Conservation (phyloP, 108 stramenopile species). For the Schizochytrium sp. region DNA sequence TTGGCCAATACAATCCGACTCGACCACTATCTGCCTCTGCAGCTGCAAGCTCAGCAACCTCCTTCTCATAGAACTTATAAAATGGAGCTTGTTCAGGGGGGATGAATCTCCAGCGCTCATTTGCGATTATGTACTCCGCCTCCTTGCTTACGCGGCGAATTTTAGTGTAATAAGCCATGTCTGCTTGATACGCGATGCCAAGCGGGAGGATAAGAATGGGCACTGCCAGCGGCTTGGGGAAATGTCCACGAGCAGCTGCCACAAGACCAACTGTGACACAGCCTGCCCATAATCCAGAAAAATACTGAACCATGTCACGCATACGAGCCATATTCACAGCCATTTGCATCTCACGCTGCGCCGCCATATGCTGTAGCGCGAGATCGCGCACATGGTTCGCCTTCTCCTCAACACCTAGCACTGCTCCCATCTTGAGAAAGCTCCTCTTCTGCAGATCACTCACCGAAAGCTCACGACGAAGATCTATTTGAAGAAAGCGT, state of each 20-base stretch:
- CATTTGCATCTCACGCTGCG: conserved; percentile 61
- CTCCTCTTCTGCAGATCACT: too few relatives aligned
- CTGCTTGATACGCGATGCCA: conserved; percentile 20
- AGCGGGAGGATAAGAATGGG: conserved; percentile 22
- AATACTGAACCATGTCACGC: conserved; percentile 10
- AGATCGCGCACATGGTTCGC: conserved; percentile 40
- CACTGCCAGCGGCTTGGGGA: conserved; percentile 10
- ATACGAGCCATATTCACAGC: conserved; percentile 32
- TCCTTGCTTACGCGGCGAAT: conserved; percentile 55
- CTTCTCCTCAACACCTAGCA: conserved; percentile 16
- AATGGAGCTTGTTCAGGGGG: conserved; percentile 29
- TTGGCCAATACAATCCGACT: not conserved
- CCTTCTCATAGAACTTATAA: conserved; percentile 7
- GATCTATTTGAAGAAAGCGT: too few relatives aligned
- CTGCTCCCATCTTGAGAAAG: not conserved
- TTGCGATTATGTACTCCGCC: conserved; percentile 29
- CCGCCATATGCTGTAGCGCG: conserved; percentile 20
- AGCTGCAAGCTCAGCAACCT: not conserved
- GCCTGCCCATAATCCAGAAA: conserved; percentile 48
- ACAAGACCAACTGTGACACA: not conserved
- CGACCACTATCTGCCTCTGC: not conserved
- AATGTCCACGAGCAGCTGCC: not conserved
- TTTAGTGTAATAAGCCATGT: conserved; percentile 56
- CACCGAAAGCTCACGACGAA: too few relatives aligned
- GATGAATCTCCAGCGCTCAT: conserved; percentile 29